Base-by-base conservation (phyloP, 2,329 filamentous ascomycete species). In the Ascochyta rabiei region DNA sequence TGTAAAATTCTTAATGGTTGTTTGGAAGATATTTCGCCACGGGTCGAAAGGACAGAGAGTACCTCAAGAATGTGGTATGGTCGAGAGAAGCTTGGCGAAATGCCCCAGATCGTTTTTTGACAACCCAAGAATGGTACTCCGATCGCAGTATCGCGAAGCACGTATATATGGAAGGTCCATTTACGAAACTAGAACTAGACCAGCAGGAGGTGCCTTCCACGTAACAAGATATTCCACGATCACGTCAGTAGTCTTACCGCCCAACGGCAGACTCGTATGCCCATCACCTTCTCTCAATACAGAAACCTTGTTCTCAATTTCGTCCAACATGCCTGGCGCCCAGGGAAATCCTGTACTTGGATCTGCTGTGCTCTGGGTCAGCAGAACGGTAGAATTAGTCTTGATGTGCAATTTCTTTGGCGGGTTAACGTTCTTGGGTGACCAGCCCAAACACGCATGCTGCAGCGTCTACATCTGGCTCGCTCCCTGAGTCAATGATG, bases 401-500 rank as follows among this genome's bases (percentile, higher is more conserved):
- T 61, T 44, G 42, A 69, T 28, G 44, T 69, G 53, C 7, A 74
- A 53, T n/a, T 53, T 61, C 16, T 60, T 62, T 2, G 71, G 74
- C 9, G 73, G 74, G 59, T 79, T 79, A 6, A 61, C 66, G 12
- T 72, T 40, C 1, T 67, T 50, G 4, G 71, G 63, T 0, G 76
- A 75, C 77, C 78, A 81, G 1, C 75, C 74, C 21, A 78, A 64
- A 58, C 78, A 81, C 5, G 63, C 50, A 1, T 70, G 64, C 56
- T 77, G 74, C 38, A 71, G 57, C 21, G 56, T 66, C 63, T 71
- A 79, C 34, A 61, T 70, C 46, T 77, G 73, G 44, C 60, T 66
- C 23, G 67, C 67, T 28, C 74, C 76, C 3, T 60, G 61, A 13
- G 67, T 75, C 26, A 79, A 64, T 0, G 77, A 77, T 2, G 64